Base-by-base conservation (phyloP, 192 early-diverging fungal species). In the Coemansia sp. region DNA sequence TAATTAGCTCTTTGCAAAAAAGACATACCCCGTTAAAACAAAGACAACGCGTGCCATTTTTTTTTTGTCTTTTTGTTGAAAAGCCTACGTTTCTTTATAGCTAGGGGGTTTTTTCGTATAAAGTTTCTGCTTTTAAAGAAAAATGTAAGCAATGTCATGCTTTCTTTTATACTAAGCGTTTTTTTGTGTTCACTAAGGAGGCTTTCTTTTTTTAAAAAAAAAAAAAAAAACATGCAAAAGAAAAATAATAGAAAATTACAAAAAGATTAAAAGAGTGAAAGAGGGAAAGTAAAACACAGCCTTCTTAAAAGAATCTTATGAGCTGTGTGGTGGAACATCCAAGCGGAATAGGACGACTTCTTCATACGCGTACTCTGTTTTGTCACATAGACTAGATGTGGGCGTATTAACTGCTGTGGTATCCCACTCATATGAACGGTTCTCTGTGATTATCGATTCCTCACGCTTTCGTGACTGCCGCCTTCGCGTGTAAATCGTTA, bases 281-380 rank as follows among this genome's bases (percentile, higher is more conserved):
- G 39, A n/a, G n/a, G n/a, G n/a, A n/a, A 40, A 63, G 36, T 15
- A 24, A 40, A 3, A 24, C n/a, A n/a, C n/a, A n/a, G n/a, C n/a
- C n/a, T n/a, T n/a, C n/a, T n/a, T 16, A 6, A 63, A 10, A n/a
- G 22, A 34, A 20, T 47, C 47, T 57, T 52, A 57, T n/a, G 52
- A 57, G 52, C 50, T 40, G 40, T 57, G 47, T 34, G 34, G 47
- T 27, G 52, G 61, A 12, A 62, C 38, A 62, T 62, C 61, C 34
- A 68, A 52, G 11, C 66, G 66, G 52, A 68, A 68, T 5, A 57
- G 20, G 10, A 68, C 66, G n/a, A 57, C 66, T 15, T 68, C 66
- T 8, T 68, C 52, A 15, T 68, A 57, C 2, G 47, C 46, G 53
- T 57, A 57, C 47, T 52, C 38, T 41, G 66, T 41, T 55, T 68